These are phyloP conservation scores for Phytophthora ohioensis DNA, from an alignment of 352 stramenopile species.

Conservation along the genomic window DNA sequence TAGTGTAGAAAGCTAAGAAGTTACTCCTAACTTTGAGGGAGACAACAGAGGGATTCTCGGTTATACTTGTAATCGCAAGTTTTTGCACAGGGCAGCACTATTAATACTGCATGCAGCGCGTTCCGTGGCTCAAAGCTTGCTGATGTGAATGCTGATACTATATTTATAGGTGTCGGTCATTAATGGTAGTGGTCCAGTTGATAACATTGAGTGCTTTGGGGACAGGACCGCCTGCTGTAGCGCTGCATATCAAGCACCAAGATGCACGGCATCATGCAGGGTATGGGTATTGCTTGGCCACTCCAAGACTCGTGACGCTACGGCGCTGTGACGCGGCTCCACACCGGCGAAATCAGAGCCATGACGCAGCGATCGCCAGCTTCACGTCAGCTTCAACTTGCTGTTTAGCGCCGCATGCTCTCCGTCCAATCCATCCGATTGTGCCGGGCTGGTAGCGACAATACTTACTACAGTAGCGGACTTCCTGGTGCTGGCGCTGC, in stretches of 20 bases:
- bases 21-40: too few relatives aligned
- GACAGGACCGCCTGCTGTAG: slow-evolving; percentile 11
- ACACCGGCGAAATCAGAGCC: slow-evolving; percentile 33
- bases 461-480: too few relatives aligned
- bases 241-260: background rate
- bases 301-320: background rate
- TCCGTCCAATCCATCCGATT: slow-evolving; percentile 30
- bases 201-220: background rate
- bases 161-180: too few relatives aligned
- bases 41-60: too few relatives aligned
- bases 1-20: too few relatives aligned
- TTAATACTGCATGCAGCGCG: too few relatives aligned
- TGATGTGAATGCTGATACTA: too few relatives aligned
- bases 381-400: slow-evolving; percentile 30
- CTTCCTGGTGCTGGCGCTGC: background rate
- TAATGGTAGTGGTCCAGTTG: too few relatives aligned
- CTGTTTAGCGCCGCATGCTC: background rate
- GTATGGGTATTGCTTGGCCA: too few relatives aligned
- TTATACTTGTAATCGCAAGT: too few relatives aligned
- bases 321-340: slow-evolving; percentile 22
- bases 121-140: too few relatives aligned
- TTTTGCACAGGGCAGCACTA: too few relatives aligned
- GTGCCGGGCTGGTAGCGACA: background rate
- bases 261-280: slow-evolving; percentile 1
- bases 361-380: slow-evolving; percentile 32